Evolutionary conservation across 306 rosid genomes (phyloP).

Genomic region (Myrica gale): DNA sequence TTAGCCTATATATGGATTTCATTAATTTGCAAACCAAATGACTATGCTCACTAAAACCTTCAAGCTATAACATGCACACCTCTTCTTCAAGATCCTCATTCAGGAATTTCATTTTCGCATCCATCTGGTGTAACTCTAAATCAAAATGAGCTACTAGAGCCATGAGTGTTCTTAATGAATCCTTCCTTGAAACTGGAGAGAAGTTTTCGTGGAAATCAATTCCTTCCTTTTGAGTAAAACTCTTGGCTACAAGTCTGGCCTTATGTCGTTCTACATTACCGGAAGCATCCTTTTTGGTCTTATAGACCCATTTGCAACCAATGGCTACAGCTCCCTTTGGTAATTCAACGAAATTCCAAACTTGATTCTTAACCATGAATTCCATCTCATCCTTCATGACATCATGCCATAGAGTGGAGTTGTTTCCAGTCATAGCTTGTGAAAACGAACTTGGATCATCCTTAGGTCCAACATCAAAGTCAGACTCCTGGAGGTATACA

Average conservation of each 20-base stretch:
- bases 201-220: neutral
- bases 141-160: neutral
- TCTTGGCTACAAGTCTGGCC: neutral
- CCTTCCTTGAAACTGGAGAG: neutral
- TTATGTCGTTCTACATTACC: neutral
- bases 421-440: neutral
- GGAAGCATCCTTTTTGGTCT: neutral
- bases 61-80: neutral
- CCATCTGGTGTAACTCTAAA: neutral
- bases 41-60: neutral
- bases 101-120: neutral
- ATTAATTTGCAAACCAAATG: neutral
- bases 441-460: neutral
- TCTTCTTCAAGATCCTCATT: neutral
- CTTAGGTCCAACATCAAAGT: neutral
- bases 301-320: neutral
- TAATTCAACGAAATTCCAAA: neutral
- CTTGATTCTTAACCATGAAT: neutral
- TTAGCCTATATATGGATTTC: neutral
- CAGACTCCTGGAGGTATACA: neutral
- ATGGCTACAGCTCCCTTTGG: neutral
- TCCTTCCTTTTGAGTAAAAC: neutral
- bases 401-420: neutral
- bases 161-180: neutral
- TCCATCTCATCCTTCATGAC: neutral